Evolutionary conservation across 345 rosid genomes (phyloP).

Genomic region (Bretschneidera sinensis): DNA sequence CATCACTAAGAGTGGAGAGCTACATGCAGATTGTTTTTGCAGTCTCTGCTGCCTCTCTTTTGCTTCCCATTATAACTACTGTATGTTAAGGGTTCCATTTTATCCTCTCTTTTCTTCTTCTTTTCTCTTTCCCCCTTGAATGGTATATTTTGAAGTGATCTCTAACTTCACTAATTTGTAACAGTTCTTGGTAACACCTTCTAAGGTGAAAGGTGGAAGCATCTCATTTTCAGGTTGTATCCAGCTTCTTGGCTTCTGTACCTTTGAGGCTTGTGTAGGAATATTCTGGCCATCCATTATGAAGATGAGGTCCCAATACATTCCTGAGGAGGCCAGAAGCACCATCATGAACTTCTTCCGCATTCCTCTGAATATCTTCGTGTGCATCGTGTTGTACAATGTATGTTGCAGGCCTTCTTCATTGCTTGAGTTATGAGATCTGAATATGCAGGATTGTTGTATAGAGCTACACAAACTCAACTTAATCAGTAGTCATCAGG

Average conservation of each 20-base stretch:
- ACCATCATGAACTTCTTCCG: conserved; percentile 99
- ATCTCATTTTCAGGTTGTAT: conserved; percentile 65
- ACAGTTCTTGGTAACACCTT: conserved; percentile 69
- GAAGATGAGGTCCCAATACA: conserved; percentile 99
- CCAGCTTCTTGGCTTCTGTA: conserved; percentile 85
- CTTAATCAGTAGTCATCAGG: not conserved
- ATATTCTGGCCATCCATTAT: conserved; percentile 97
- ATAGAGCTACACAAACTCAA: not conserved
- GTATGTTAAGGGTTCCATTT: conserved; percentile 32
- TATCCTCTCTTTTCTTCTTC: conserved; percentile 2
- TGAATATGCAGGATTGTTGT: not conserved
- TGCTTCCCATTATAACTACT: conserved; percentile 73
- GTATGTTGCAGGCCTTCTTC: conserved; percentile 33
- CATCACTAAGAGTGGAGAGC: conserved; percentile 72
- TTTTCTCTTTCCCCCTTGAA: not conserved
- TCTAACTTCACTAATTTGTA: conserved; percentile 16
- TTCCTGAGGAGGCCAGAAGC: conserved; percentile 98
- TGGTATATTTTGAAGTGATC: not conserved
- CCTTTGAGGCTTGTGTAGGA: conserved; percentile 90
- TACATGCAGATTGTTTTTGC: conserved; percentile 90
- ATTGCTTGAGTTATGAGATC: not conserved
- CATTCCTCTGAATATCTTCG: conserved; percentile 89
- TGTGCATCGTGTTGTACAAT: conserved; percentile 83
- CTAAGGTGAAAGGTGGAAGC: conserved; percentile 64
- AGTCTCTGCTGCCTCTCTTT: conserved; percentile 61